Evolutionary conservation across 306 rosid genomes (phyloP).

Genomic region (Vigna angularis): DNA sequence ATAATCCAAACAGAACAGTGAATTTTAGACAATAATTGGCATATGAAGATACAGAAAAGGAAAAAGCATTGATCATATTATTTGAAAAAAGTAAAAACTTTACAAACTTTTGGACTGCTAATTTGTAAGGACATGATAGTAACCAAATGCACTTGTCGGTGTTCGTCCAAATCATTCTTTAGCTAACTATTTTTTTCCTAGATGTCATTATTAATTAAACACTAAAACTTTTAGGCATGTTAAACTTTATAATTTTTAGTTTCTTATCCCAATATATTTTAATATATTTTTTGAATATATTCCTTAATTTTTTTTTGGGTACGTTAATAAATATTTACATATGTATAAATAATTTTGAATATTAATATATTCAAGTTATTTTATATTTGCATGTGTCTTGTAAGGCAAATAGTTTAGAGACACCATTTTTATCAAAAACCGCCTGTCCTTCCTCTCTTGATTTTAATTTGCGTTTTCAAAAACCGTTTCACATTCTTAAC

Average conservation of each 20-base stretch:
- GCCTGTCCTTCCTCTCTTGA: too few relatives aligned
- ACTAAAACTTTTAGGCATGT: background rate
- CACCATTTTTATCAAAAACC: too few relatives aligned
- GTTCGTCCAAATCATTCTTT: background rate
- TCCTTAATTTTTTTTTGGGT: background rate
- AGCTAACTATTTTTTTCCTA: background rate
- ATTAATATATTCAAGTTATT: too few relatives aligned
- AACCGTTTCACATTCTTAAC: too few relatives aligned
- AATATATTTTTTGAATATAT: background rate
- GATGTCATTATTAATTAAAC: background rate
- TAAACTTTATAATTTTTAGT: background rate
- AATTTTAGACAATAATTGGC: slow-evolving; percentile 3
- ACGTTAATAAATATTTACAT: too few relatives aligned
- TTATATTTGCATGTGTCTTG: too few relatives aligned
- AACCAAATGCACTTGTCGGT: slow-evolving; percentile 17
- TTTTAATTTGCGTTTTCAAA: too few relatives aligned
- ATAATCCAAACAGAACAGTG: slow-evolving; percentile 27
- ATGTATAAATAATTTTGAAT: too few relatives aligned
- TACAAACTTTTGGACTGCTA: slow-evolving; percentile 39
- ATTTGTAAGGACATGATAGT: slow-evolving; percentile 33
- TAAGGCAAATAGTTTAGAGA: too few relatives aligned
- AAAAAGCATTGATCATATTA: background rate
- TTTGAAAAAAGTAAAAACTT: slow-evolving; percentile 24
- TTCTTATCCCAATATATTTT: too few relatives aligned
- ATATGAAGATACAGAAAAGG: slow-evolving; percentile 22